Percentiles rank a stretch among this genome's conserved stretches.
Evolutionary conservation across 306 rosid species (phyloP).

Genomic region (Acacia melanoxylon): DNA sequence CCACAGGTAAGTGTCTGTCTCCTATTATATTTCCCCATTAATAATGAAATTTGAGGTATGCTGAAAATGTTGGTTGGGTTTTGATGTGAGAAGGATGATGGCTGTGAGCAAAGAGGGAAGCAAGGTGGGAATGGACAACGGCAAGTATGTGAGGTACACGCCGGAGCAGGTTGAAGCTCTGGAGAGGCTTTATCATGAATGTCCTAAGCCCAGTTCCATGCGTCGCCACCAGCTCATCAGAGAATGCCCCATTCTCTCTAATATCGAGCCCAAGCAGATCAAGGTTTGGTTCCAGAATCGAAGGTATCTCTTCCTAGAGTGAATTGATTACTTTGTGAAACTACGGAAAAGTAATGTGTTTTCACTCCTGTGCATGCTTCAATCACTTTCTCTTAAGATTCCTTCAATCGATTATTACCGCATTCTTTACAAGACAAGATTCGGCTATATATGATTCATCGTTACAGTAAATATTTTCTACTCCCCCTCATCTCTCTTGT

Average conservation of each 20-base stretch:
- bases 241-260: slow-evolving; percentile 93
- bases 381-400: neutral
- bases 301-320: slow-evolving; percentile 44
- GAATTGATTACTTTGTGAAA: neutral
- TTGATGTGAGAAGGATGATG: slow-evolving; percentile 58
- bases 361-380: neutral
- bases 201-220: slow-evolving; percentile 94
- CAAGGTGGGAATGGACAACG: slow-evolving; percentile 78
- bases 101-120: slow-evolving; percentile 74
- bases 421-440: neutral
- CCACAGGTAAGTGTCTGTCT: neutral
- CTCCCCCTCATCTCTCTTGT: neutral
- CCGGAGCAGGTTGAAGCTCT: slow-evolving; percentile 98
- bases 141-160: slow-evolving; percentile 93
- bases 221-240: slow-evolving; percentile 98
- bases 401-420: neutral
- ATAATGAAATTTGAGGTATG: neutral
- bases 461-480: neutral
- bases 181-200: slow-evolving; percentile 89
- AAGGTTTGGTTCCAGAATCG: slow-evolving; percentile 99
- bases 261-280: slow-evolving; percentile 97
- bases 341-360: neutral
- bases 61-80: neutral
- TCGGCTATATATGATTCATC: neutral
- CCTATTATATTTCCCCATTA: neutral